Percentiles rank a stretch among this genome's conserved stretches.
Evolutionary conservation across 495 filamentous ascomycete genomes (phyloP).

Genomic region (Hypoxylon trugodes): DNA sequence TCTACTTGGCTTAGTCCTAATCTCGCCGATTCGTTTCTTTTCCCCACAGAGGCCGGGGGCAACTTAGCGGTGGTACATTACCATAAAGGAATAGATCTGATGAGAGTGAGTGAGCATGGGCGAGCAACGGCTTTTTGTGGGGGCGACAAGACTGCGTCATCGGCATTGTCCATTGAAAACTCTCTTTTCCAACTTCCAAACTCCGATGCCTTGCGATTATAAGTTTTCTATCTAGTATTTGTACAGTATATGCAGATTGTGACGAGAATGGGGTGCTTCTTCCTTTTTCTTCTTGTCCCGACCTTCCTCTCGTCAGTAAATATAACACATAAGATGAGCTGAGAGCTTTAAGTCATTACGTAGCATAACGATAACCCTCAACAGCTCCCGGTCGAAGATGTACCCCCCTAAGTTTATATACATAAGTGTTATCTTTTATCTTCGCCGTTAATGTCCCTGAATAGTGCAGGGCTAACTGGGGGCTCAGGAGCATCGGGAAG

Average conservation of each 20-base stretch:
- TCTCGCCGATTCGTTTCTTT: constrained; percentile 16
- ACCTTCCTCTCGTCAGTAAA: constrained; percentile 18
- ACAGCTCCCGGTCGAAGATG: constrained; percentile 9
- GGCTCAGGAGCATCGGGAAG: constrained; percentile 40
- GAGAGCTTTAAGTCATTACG: constrained; percentile 32
- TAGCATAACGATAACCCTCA: constrained; percentile 29
- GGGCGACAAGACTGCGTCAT: constrained; percentile 14
- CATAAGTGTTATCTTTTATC: constrained; percentile 26
- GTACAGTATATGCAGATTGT: constrained; percentile 29
- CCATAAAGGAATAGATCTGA: too few species aligned
- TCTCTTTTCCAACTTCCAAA: constrained; percentile 3
- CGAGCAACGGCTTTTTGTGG: background rate
- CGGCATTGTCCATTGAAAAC: constrained; percentile 3
- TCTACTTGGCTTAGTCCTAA: constrained; percentile 26
- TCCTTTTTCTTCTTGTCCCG: background rate
- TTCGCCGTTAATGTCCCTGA: constrained; percentile 31
- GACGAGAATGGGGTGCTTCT: constrained; percentile 1
- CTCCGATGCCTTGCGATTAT: constrained; percentile 28
- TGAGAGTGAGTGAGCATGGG: too few species aligned
- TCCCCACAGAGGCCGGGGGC: constrained; percentile 24
- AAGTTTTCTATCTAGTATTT: constrained; percentile 33
- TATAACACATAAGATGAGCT: constrained; percentile 33
- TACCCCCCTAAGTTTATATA: constrained; percentile 16
- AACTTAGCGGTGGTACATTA: too few species aligned
- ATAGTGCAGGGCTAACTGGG: constrained; percentile 40